Evolutionary conservation across 768 basidiomycete species (phyloP).

Genomic region (Mycena galericulata): DNA sequence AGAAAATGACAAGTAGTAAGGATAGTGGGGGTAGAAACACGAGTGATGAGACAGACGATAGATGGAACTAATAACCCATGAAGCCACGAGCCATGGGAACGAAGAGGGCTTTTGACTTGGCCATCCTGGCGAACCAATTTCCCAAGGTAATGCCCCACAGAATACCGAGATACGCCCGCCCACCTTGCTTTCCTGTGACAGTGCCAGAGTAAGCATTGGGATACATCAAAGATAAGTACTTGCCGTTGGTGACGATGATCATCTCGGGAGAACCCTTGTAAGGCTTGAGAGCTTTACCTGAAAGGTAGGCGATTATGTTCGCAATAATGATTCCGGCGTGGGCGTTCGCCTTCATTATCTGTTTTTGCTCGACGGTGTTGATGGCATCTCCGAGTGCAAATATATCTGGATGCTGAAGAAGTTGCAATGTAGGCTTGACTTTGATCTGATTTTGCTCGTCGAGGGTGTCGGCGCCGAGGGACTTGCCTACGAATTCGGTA

Average conservation of each 20-base stretch:
- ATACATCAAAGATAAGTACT: slow-evolving; percentile 28
- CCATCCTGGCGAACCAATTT: slow-evolving; percentile 51
- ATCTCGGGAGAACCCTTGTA: slow-evolving; percentile 66
- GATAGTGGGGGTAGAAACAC: no score
- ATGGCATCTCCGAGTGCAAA: slow-evolving; percentile 72
- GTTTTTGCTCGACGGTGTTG: slow-evolving; percentile 68
- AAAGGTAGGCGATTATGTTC: slow-evolving; percentile 57
- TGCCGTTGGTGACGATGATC: slow-evolving; percentile 65
- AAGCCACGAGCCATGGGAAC: slow-evolving; percentile 26
- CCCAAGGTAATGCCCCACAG: slow-evolving; percentile 60
- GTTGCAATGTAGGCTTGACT: slow-evolving; percentile 63
- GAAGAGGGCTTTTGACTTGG: slow-evolving; percentile 42
- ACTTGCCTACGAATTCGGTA: slow-evolving; percentile 60
- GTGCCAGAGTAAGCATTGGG: slow-evolving; percentile 36
- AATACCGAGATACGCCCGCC: slow-evolving; percentile 51
- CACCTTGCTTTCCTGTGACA: slow-evolving; percentile 53
- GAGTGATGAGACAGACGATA: no score
- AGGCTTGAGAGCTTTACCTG: slow-evolving; percentile 44
- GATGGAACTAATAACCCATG: slow-evolving; percentile 22
- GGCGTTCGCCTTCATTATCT: slow-evolving; percentile 54
- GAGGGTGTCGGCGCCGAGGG: slow-evolving; percentile 52
- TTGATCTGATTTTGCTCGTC: slow-evolving; percentile 53
- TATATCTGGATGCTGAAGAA: slow-evolving; percentile 58
- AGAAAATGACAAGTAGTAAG: no score
- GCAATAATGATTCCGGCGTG: slow-evolving; percentile 58